Evolutionary conservation across 495 filamentous ascomycete genomes (phyloP).

Genomic region (Penicillium flavigenum): DNA sequence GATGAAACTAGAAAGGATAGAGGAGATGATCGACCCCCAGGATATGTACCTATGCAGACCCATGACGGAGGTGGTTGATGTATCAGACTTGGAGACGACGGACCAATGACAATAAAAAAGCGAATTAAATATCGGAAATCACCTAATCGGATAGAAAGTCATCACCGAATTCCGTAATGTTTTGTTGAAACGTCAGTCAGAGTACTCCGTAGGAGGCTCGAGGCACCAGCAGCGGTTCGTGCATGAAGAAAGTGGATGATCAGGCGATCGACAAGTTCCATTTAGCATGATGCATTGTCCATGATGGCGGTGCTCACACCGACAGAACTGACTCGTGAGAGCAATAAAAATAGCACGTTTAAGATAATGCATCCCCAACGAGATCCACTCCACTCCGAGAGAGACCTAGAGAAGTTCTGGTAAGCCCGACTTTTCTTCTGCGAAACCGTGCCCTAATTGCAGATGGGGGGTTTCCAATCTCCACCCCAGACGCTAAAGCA

Average conservation of each 20-base stretch:
- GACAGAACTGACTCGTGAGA: slow-evolving; percentile 23
- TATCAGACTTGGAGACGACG: slow-evolving; percentile 36
- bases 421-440: neutral
- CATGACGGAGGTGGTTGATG: slow-evolving; percentile 39
- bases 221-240: slow-evolving; percentile 32
- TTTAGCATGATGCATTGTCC: slow-evolving; percentile 26
- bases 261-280: slow-evolving; percentile 38
- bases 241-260: slow-evolving; percentile 31
- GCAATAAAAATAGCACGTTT: slow-evolving; percentile 9
- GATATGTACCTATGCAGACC: slow-evolving; percentile 34
- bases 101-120: slow-evolving; percentile 29
- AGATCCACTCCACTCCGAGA: slow-evolving; percentile 7
- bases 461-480: neutral
- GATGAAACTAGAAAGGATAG: slow-evolving; percentile 41
- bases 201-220: slow-evolving; percentile 27
- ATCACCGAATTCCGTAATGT: slow-evolving; percentile 21
- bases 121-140: slow-evolving; percentile 9
- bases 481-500: slow-evolving; percentile 15
- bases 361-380: neutral
- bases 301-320: slow-evolving; percentile 34
- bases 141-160: slow-evolving; percentile 20
- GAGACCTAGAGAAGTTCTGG: neutral
- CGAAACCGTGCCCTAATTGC: slow-evolving; percentile 3
- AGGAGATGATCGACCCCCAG: slow-evolving; percentile 39
- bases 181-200: slow-evolving; percentile 27